These are phyloP conservation scores for Rubia yunnanensis DNA, from an alignment of 257 asterid genomes.

Conservation along the genomic window DNA sequence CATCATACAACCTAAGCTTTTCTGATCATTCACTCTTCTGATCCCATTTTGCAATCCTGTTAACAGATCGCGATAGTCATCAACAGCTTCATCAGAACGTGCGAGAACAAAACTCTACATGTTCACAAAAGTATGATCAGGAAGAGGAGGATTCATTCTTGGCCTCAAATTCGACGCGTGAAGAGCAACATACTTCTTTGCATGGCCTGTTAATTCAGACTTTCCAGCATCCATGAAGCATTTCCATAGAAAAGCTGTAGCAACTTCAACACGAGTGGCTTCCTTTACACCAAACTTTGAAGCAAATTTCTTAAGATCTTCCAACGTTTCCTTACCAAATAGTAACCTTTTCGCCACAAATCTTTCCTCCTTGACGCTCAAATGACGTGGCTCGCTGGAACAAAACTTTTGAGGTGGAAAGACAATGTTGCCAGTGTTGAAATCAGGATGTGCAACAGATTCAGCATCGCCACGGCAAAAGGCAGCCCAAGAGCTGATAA, in stretches of 20 bases:
- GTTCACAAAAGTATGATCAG: slow-evolving; percentile 18
- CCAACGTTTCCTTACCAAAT: slow-evolving; percentile 26
- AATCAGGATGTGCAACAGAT: slow-evolving; percentile 5
- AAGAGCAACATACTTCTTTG: slow-evolving; percentile 10
- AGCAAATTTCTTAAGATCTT: slow-evolving; percentile 5
- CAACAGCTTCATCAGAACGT: not conserved
- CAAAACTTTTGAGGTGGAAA: slow-evolving; percentile 21
- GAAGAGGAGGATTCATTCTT: slow-evolving; percentile 19
- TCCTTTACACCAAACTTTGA: slow-evolving; percentile 8
- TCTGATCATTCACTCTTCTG: slow-evolving; percentile 12
- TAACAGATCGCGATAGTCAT: slow-evolving; percentile 10
- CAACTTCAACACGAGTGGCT: slow-evolving; percentile 40
- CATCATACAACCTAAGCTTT: slow-evolving; percentile 1
- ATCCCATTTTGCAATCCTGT: slow-evolving; percentile 16
- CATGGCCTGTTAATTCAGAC: not conserved
- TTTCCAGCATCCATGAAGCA: slow-evolving; percentile 8
- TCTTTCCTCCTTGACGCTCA: slow-evolving; percentile 10
- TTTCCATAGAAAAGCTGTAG: slow-evolving; percentile 32
- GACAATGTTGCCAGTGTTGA: slow-evolving; percentile 4
- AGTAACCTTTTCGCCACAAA: slow-evolving; percentile 16
- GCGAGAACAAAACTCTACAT: slow-evolving; percentile 14
- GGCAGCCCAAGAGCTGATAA: slow-evolving; percentile 26
- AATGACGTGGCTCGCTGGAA: not conserved
- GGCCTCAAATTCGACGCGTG: slow-evolving; percentile 26
- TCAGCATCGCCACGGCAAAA: slow-evolving; percentile 3